These are phyloP conservation scores for Lophiotrema nucula DNA, from an alignment of 495 filamentous ascomycete species.

Conservation along the genomic window DNA sequence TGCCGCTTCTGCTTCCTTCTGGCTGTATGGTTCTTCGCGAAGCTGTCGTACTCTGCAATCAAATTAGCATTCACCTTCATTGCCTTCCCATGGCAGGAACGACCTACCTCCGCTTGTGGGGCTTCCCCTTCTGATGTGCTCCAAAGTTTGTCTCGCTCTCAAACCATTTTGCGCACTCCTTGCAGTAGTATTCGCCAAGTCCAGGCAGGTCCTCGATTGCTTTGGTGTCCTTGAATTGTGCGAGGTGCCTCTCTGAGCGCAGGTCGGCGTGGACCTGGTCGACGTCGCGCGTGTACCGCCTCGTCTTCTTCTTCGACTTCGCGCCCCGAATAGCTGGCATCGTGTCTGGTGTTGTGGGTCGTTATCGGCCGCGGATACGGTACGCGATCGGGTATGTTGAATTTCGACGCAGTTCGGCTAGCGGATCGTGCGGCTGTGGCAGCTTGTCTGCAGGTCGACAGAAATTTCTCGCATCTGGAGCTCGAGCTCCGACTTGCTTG, in stretches of 20 bases:
- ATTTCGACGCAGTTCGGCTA: conserved; percentile 20
- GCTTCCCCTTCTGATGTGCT: conserved; percentile 79
- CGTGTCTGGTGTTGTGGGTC: background rate
- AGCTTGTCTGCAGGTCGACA: conserved; percentile 24
- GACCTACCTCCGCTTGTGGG: conserved; percentile 79
- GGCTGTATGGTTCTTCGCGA: conserved; percentile 77
- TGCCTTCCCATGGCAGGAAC: background rate
- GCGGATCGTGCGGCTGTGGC: conserved; percentile 12
- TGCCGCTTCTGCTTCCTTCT: conserved; percentile 81
- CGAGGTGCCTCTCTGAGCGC: conserved; percentile 69
- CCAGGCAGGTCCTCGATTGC: conserved; percentile 83
- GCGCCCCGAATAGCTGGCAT: conserved; percentile 45
- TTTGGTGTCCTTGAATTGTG: conserved; percentile 72
- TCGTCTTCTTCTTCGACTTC: conserved; percentile 56
- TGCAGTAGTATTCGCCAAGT: conserved; percentile 78
- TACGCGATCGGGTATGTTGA: background rate
- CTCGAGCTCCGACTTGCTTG: conserved; percentile 2
- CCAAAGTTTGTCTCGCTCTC: conserved; percentile 78
- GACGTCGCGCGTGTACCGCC: conserved; percentile 63
- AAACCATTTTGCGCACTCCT: conserved; percentile 96
- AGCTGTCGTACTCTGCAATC: conserved; percentile 66
- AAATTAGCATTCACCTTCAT: background rate
- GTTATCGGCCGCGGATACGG: conserved; percentile 30
- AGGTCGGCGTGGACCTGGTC: conserved; percentile 87
- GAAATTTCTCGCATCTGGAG: conserved; percentile 10